Base-by-base conservation (phyloP, 805 yeast species). In the Starmerella stellata region DNA sequence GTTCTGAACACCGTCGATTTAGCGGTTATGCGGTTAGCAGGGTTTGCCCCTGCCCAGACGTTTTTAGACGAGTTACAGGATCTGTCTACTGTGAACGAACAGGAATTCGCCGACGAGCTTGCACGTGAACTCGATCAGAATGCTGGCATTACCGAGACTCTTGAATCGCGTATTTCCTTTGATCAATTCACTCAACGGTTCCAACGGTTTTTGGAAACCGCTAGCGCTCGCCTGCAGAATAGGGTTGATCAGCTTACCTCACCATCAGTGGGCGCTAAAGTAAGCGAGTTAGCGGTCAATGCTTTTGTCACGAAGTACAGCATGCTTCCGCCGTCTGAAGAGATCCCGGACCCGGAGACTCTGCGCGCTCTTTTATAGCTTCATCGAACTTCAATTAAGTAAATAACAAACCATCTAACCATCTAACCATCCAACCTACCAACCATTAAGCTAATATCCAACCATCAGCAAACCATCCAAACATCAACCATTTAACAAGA, bases 1-100 rank as follows among this genome's bases (percentile, higher is more conserved):
- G 28, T 51, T 35, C 46, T 59, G 42, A 62, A 62, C 43, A 53
- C 61, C 37, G 45, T 54, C 31, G 65, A 63, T 38, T 44, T 52
- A 5, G 56, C 52, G 5, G 49, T 53, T 28, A 30, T 48, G 29
- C 47, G 51, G 13, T 46, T 61, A 11, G 48, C 53, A 8, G 49
- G 57, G 8, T 53, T 44, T 39, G 39, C 49, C n/a, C 48, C 56
- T 15, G 52, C 58, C 3, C 48, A 47, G 21, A 45, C 45, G 37
- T 58, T 57, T 38, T 40, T 54, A 7, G 57, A 56, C 17, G 47
- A 52, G 38, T 37, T 54, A 37, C 52, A 52, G 35, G 31, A 38
- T 8, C 44, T 50, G 7, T 45, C 52, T 20, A 42, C 44, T 5
- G 60, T 52, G 38, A 48, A 50, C 17, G 48, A 46, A 11, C 51